These are phyloP conservation scores for Lyophyllum semitale DNA, from an alignment of 768 basidiomycete species.

Conservation along the genomic window DNA sequence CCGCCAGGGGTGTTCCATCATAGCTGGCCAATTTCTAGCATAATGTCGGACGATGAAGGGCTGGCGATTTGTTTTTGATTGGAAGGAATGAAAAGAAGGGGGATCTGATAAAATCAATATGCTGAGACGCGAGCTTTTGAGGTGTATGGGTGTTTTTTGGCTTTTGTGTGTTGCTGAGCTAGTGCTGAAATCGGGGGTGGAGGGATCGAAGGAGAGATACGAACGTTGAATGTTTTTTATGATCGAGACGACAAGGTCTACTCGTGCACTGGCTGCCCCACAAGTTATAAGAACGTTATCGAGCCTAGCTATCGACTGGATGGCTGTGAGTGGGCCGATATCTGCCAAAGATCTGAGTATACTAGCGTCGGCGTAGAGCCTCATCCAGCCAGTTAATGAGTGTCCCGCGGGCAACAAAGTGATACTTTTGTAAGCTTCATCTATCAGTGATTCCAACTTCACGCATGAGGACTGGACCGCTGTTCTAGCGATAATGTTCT, in stretches of 20 bases:
- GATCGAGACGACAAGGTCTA: conserved; percentile 62
- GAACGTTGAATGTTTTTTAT: conserved; percentile 61
- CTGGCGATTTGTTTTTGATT: conserved; percentile 33
- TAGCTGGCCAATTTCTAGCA: conserved; percentile 77
- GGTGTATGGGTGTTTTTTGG: background rate
- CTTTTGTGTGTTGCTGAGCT: background rate
- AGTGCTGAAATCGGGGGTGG: background rate
- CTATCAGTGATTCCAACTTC: conserved; percentile 43
- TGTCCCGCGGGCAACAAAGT: conserved; percentile 34
- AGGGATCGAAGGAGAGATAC: conserved; percentile 17
- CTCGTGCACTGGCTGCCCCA: conserved; percentile 65
- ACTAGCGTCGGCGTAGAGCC: conserved; percentile 75
- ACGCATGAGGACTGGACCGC: conserved; percentile 6
- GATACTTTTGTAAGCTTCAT: conserved; percentile 45
- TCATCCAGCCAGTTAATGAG: conserved; percentile 53
- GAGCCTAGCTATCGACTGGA: conserved; percentile 56
- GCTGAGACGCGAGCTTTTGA: conserved; percentile 23
- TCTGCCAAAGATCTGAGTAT: conserved; percentile 56
- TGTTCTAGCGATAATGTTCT: conserved; percentile 7
- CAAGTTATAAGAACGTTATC: conserved; percentile 86
- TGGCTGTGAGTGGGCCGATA: conserved; percentile 25
- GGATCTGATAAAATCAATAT: conserved; percentile 45
- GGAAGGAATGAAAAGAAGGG: conserved; percentile 64
- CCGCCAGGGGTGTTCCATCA: conserved; percentile 68
- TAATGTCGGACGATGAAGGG: conserved; percentile 80